These are phyloP conservation scores for Cudoniella acicularis DNA, from an alignment of 495 filamentous ascomycete genomes.

Conservation along the genomic window DNA sequence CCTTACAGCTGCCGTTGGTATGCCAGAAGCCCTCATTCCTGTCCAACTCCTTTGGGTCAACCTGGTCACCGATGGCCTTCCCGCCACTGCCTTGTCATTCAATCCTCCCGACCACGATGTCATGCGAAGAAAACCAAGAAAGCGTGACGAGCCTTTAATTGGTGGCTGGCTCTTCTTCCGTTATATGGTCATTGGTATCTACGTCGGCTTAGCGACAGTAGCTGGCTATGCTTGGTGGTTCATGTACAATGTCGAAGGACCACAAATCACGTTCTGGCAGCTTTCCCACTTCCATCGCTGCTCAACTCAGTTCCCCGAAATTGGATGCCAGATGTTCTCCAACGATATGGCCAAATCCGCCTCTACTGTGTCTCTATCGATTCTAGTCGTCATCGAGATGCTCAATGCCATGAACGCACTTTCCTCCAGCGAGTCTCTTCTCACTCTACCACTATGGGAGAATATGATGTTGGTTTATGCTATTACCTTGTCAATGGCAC, in stretches of 20 bases:
- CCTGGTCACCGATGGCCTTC: slow-evolving; percentile 95
- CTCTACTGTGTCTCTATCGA: slow-evolving; percentile 89
- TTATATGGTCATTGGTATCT: slow-evolving; percentile 93
- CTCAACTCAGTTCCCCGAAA: slow-evolving; percentile 78
- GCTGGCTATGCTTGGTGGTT: slow-evolving; percentile 99
- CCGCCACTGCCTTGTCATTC: slow-evolving; percentile 94
- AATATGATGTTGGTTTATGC: slow-evolving; percentile 98
- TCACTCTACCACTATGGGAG: slow-evolving; percentile 91
- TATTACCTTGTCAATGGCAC: slow-evolving; percentile 87
- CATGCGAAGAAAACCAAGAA: slow-evolving; percentile 86
- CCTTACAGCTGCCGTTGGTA: slow-evolving; percentile 91
- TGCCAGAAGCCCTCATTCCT: slow-evolving; percentile 97
- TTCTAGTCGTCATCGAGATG: slow-evolving; percentile 98
- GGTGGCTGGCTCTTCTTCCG: slow-evolving; percentile 96
- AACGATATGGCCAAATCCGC: slow-evolving; percentile 87
- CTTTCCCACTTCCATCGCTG: slow-evolving; percentile 93
- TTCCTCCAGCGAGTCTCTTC: slow-evolving; percentile 87
- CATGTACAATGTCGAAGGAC: slow-evolving; percentile 89
- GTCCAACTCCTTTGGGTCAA: slow-evolving; percentile 99
- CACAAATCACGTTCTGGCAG: slow-evolving; percentile 90
- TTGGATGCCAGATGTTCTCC: slow-evolving; percentile 91
- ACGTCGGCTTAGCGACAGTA: slow-evolving; percentile 93
- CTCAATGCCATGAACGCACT: slow-evolving; percentile 99
- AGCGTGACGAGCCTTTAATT: slow-evolving; percentile 88
- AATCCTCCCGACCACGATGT: slow-evolving; percentile 97